These are phyloP conservation scores for Pyrenophora graminea DNA, from an alignment of 2,329 filamentous ascomycete genomes.

Conservation along the genomic window DNA sequence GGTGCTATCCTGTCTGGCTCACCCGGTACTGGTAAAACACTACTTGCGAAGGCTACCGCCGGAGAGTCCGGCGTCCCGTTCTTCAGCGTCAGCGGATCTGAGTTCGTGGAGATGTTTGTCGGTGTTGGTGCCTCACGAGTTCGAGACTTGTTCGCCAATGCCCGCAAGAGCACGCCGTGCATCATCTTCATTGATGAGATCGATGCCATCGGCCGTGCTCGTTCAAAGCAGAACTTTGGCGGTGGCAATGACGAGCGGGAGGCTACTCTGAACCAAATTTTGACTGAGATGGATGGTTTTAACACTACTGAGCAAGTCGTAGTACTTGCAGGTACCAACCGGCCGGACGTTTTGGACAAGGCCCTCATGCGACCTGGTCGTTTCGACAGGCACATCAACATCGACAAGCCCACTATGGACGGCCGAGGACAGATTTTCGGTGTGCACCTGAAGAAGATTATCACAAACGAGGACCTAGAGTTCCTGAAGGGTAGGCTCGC, in stretches of 20 bases:
- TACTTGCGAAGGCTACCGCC: slow-evolving; percentile 95
- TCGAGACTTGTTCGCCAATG: slow-evolving; percentile 90
- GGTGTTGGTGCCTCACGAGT: slow-evolving; percentile 96
- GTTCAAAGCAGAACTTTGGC: slow-evolving; percentile 79
- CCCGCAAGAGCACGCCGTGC: slow-evolving; percentile 93
- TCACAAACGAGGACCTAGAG: slow-evolving; percentile 87
- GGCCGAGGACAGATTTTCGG: slow-evolving; percentile 94
- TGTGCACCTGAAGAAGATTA: slow-evolving; percentile 92
- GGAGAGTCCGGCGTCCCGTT: slow-evolving; percentile 97
- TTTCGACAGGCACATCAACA: slow-evolving; percentile 94
- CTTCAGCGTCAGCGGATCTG: slow-evolving; percentile 96
- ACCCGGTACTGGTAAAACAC: slow-evolving; percentile 96
- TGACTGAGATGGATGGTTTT: slow-evolving; percentile 99
- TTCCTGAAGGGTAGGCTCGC: slow-evolving; percentile 85
- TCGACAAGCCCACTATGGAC: slow-evolving; percentile 95
- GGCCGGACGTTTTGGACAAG: slow-evolving; percentile 91
- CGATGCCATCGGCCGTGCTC: slow-evolving; percentile 91
- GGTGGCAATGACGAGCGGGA: slow-evolving; percentile 97
- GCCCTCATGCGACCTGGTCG: slow-evolving; percentile 95
- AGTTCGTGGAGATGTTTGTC: slow-evolving; percentile 99
- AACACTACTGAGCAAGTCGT: slow-evolving; percentile 96
- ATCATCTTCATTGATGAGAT: slow-evolving; percentile 99
- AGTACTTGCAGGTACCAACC: slow-evolving; percentile 93
- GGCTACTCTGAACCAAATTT: slow-evolving; percentile 94
- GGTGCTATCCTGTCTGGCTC: slow-evolving; percentile 97